A percentile compares a stretch with the other conserved stretches of the same genome.
These are phyloP conservation scores for Fusarium falciforme DNA, from an alignment of 2,329 filamentous ascomycete species.

Conservation along the genomic window DNA sequence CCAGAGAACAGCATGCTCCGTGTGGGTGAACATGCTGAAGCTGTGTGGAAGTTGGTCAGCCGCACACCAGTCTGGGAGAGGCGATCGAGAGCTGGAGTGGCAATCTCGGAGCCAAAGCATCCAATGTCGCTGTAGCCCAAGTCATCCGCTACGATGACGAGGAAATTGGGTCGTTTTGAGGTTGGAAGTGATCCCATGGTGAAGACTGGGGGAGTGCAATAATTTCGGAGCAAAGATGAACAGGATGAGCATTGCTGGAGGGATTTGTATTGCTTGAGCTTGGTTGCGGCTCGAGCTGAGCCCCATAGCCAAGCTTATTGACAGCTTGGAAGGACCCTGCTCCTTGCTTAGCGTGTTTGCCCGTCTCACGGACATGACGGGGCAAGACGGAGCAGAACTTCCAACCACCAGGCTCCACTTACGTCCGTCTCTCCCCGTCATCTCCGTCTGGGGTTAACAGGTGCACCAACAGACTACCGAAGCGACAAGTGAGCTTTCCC, in stretches of 20 bases:
- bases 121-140: slow-evolving; percentile 42
- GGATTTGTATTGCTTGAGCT: neutral
- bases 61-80: slow-evolving; percentile 60
- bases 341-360: neutral
- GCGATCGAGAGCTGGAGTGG: slow-evolving; percentile 66
- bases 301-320: neutral
- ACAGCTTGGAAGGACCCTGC: neutral
- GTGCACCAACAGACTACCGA: neutral
- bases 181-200: slow-evolving; percentile 1
- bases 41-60: slow-evolving; percentile 69
- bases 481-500: neutral
- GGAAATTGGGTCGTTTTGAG: slow-evolving; percentile 39
- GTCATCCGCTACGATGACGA: slow-evolving; percentile 45
- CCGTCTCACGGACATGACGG: neutral
- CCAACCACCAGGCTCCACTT: neutral
- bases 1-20: slow-evolving; percentile 70
- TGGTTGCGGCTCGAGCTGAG: neutral
- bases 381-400: neutral
- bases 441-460: neutral
- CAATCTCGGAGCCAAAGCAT: slow-evolving; percentile 66
- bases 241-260: neutral
- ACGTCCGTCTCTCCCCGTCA: neutral
- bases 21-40: slow-evolving; percentile 68
- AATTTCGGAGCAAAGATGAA: neutral
- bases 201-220: neutral